Evolutionary conservation across 768 basidiomycete genomes (phyloP), one percentile per base, ranked within the genome.

Genomic region (Pilatotrama ljubarskyi): DNA sequence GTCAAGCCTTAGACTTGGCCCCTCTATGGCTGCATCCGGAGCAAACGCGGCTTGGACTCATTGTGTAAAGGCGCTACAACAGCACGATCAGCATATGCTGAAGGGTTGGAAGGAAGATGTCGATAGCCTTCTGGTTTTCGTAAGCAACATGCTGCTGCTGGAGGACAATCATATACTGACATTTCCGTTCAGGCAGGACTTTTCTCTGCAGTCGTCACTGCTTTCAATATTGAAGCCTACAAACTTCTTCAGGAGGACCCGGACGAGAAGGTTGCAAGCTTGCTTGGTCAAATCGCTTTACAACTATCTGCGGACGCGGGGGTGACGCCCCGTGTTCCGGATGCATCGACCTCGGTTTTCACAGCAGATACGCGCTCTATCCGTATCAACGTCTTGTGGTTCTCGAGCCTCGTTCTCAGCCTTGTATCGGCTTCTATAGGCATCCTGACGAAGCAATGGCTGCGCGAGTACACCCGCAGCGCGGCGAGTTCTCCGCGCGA

Each of bases 371-470:
- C 53, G 1, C 49, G 53, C 14, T 55, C 53, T n/a, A 20, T 61
- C 37, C 51, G 61, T 25, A 43, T 62, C 58, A 70, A 68, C 52
- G 49, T 51, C 1, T 55, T 70, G 2, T 69, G 68, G 68, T 64
- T 69, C 48, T 51, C 62, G 1, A 69, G 68, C 35, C 64, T 72
- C 15, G 58, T 64, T 1, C 41, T 69, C 47, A 66, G 65, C 43
- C 68, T 72, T 26, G 46, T 62, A 13, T 59, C 64, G 13, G 70
- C 68, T 0, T 54, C 71, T 1, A 42, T 65, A 15, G 65, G 66
- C 38, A 64, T 67, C 48, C 55, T 72, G 13, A 66, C 63, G 0
- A 70, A 68, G 26, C 68, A 70, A 51, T 69, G 66, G 69, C 17
- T 69, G 1, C 62, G 63, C 13, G 62, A 65, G 7, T 67, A 68